Conservation (phyloP, 2,329 filamentous ascomycete genomes). For the Hypoxylon sp. region DNA sequence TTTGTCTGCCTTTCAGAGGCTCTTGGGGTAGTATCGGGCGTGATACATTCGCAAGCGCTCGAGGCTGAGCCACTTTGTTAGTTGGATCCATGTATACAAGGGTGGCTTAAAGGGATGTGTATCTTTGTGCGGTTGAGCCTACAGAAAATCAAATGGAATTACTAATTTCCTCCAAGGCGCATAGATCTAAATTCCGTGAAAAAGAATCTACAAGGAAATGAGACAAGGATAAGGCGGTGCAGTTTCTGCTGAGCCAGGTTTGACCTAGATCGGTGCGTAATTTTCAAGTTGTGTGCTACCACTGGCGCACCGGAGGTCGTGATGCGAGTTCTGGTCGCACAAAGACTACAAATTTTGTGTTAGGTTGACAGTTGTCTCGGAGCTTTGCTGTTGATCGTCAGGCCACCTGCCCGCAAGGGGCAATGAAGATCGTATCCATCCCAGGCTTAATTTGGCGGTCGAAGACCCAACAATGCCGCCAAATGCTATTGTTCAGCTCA, state of each 20-base stretch:
- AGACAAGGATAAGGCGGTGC: constrained; percentile 1
- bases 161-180: constrained; percentile 2
- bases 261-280: background rate
- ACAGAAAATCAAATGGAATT: constrained; percentile 7
- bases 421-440: constrained; percentile 15
- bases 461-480: background rate
- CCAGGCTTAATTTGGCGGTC: constrained; percentile 15
- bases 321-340: constrained; percentile 9
- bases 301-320: constrained; percentile 15
- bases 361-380: constrained; percentile 1
- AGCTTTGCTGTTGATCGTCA: constrained; percentile 12
- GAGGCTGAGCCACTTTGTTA: constrained; percentile 34
- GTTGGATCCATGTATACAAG: background rate
- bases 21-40: constrained; percentile 31
- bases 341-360: background rate
- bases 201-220: background rate
- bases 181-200: constrained; percentile 1
- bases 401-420: constrained; percentile 11
- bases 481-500: background rate
- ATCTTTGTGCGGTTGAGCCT: background rate
- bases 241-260: constrained; percentile 8
- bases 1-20: constrained; percentile 14
- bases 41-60: constrained; percentile 29
- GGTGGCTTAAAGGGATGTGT: background rate
- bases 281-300: background rate